A percentile compares a stretch with the other conserved stretches of the same genome.
These are phyloP conservation scores for Aspergillus sp. DNA, from an alignment of 2,329 filamentous ascomycete genomes.

Conservation along the genomic window DNA sequence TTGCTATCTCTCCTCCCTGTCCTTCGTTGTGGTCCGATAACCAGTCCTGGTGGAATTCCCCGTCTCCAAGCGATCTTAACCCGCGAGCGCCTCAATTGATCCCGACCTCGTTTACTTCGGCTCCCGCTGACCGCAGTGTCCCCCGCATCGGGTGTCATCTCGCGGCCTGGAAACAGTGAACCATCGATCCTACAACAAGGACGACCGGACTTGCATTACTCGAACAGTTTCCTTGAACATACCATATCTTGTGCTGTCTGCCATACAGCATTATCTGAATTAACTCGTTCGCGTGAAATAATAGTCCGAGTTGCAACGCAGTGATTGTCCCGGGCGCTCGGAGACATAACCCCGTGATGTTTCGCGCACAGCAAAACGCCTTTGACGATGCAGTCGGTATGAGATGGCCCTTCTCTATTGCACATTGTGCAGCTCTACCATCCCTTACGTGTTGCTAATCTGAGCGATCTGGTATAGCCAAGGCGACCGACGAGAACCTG, in stretches of 20 bases:
- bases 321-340: background rate
- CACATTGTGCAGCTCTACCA: background rate
- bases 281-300: background rate
- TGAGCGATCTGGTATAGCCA: conserved; percentile 52
- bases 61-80: background rate
- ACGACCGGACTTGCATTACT: background rate
- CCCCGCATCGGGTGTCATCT: conserved; percentile 16
- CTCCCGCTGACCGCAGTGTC: conserved; percentile 2
- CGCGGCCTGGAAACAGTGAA: conserved; percentile 1
- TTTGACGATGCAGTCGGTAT: conserved; percentile 71
- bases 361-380: conserved; percentile 65
- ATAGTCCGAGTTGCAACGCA: background rate
- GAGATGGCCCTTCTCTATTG: conserved; percentile 27
- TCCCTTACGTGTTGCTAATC: background rate
- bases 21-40: background rate
- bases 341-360: conserved; percentile 47
- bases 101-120: conserved; percentile 1
- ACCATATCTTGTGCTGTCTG: background rate
- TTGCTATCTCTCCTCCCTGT: background rate
- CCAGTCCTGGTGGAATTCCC: background rate
- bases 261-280: too few relatives aligned
- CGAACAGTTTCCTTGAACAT: background rate
- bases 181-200: background rate
- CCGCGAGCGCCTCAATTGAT: background rate
- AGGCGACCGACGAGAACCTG: conserved; percentile 96